Percentiles rank a stretch among this genome's conserved stretches.
phyloP scores from a whole-genome alignment of 2,329 filamentous ascomycete genomes.

The Aureobasidium zeae region DNA sequence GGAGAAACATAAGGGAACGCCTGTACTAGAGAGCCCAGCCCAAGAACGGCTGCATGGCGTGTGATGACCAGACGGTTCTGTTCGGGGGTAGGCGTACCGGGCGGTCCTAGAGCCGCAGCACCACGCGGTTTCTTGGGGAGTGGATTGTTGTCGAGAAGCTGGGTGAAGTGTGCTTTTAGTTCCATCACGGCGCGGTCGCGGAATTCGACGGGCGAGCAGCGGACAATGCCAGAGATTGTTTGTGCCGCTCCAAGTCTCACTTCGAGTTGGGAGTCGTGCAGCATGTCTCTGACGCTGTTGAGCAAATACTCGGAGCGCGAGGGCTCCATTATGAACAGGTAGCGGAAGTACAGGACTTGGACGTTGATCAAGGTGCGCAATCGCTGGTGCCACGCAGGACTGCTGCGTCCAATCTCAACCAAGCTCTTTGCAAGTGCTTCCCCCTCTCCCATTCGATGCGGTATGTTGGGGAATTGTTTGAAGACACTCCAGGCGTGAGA shows the following conservation, averaged over 20 bases:
- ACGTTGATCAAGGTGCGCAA: conserved; percentile 94
- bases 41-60: conserved; percentile 83
- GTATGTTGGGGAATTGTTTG: conserved; percentile 89
- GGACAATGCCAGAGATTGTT: conserved; percentile 93
- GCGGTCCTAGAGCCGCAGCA: conserved; percentile 27
- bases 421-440: conserved; percentile 74
- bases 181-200: conserved; percentile 67
- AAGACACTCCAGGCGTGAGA: conserved; percentile 93
- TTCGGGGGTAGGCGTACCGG: conserved; percentile 58
- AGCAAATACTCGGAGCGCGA: conserved; percentile 73
- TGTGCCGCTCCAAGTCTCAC: conserved; percentile 87
- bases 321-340: conserved; percentile 74
- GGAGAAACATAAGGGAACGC: conserved; percentile 95
- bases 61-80: conserved; percentile 68
- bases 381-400: conserved; percentile 88
- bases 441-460: conserved; percentile 79
- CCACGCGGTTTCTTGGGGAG: conserved; percentile 57
- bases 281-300: conserved; percentile 89
- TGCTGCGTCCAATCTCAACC: conserved; percentile 76
- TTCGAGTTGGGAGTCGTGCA: conserved; percentile 83
- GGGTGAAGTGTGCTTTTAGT: conserved; percentile 71
- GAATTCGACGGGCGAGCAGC: conserved; percentile 76
- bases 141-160: conserved; percentile 69
- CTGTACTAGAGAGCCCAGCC: conserved; percentile 81
- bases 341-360: conserved; percentile 96